phyloP scores from a whole-genome alignment of 2,329 filamentous ascomycete genomes.

The Diplocarpon rosae region DNA sequence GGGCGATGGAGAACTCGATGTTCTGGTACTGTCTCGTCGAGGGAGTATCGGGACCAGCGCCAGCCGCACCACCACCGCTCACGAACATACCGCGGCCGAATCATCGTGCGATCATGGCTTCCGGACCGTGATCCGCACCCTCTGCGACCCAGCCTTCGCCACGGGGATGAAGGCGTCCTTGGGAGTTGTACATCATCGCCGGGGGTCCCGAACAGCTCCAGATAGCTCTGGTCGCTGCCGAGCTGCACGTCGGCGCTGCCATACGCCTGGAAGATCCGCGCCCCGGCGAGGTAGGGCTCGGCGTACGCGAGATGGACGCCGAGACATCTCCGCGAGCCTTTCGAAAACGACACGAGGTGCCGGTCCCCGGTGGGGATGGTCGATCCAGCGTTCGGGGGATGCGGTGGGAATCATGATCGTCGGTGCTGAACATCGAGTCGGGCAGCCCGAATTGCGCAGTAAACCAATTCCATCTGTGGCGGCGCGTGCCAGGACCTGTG shows the following conservation, averaged over 20 bases:
- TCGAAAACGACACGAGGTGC: constrained; percentile 32
- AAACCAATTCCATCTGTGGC: constrained; percentile 2
- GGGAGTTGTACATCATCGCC: constrained; percentile 15
- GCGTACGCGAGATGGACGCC: constrained; percentile 24
- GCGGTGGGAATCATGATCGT: constrained; percentile 13
- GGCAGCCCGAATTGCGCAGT: neutral
- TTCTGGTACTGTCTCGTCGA: no score
- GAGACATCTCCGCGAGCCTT: constrained; percentile 32
- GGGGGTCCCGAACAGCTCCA: constrained; percentile 24
- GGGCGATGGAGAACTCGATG: no score
- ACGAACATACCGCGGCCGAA: no score
- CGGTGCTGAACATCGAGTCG: constrained; percentile 5
- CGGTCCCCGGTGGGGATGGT: constrained; percentile 24
- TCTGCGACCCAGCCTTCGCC: constrained; percentile 4
- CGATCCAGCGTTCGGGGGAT: constrained; percentile 32
- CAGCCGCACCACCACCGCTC: no score
- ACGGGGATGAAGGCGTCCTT: constrained; percentile 11
- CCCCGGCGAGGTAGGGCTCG: constrained; percentile 9
- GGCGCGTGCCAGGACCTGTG: constrained; percentile 2
- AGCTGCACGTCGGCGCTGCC: constrained; percentile 15
- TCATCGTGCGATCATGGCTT: no score
- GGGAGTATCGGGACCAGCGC: no score
- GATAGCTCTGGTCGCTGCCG: constrained; percentile 12
- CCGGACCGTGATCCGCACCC: constrained; percentile 10
- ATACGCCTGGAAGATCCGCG: constrained; percentile 9